Conservation (phyloP, 2,329 filamentous ascomycete genomes). For the Aspergillus tanneri region DNA sequence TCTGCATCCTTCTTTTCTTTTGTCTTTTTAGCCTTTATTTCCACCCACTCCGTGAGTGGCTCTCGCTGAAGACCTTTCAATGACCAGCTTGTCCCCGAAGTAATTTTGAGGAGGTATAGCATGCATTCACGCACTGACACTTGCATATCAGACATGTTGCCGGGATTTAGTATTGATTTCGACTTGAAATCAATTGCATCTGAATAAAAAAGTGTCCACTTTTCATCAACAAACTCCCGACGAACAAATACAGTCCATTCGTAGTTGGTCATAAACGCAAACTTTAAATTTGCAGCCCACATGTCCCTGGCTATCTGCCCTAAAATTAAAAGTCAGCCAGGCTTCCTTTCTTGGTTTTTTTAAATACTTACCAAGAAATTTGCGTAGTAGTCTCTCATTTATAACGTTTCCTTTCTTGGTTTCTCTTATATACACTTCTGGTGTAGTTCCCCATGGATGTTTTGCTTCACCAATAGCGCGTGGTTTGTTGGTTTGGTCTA, state of each 20-base stretch:
- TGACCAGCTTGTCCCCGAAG: too few relatives aligned
- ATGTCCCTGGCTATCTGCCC: constrained; percentile 2
- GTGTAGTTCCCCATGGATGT: neutral
- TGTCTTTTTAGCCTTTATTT: too few relatives aligned
- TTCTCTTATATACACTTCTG: neutral
- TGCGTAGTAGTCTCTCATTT: neutral
- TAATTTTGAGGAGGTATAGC: too few relatives aligned
- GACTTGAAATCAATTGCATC: too few relatives aligned
- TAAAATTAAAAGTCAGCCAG: too few relatives aligned
- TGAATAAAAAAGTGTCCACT: constrained; percentile 1
- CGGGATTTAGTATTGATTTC: too few relatives aligned
- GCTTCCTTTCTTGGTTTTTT: too few relatives aligned
- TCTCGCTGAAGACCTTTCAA: too few relatives aligned
- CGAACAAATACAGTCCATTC: constrained; percentile 1
- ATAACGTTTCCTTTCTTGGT: neutral
- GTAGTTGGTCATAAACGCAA: constrained; percentile 7
- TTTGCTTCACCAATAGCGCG: constrained; percentile 1
- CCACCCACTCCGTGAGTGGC: too few relatives aligned
- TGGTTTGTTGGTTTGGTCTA: neutral
- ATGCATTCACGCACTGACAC: too few relatives aligned
- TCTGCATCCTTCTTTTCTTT: too few relatives aligned
- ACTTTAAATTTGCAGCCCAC: constrained; percentile 2
- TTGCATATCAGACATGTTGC: too few relatives aligned
- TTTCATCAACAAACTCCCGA: neutral
- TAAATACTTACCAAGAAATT: constrained; percentile 2